These are phyloP conservation scores for Annulohypoxylon truncatum DNA, from an alignment of 2,329 filamentous ascomycete genomes.

Conservation along the genomic window DNA sequence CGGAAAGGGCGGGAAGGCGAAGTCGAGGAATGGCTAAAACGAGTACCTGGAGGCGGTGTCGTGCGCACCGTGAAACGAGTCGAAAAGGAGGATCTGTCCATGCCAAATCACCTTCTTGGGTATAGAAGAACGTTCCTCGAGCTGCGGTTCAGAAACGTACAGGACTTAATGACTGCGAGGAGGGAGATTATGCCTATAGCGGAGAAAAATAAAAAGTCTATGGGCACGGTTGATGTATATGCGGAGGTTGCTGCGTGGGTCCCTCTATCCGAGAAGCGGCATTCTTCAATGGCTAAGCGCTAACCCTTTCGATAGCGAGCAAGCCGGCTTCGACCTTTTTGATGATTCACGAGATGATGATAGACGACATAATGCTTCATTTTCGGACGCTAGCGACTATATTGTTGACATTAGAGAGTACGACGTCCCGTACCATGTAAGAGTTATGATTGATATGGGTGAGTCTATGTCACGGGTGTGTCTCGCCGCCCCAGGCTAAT, in stretches of 20 bases:
- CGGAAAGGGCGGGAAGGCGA: constrained; percentile 90
- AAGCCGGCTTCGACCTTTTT: constrained; percentile 83
- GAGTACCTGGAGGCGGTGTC: constrained; percentile 80
- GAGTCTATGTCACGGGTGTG: constrained; percentile 24
- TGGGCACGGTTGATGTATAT: constrained; percentile 98
- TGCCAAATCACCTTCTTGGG: constrained; percentile 95
- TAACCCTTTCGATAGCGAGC: constrained; percentile 45
- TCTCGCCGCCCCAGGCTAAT: constrained; percentile 2
- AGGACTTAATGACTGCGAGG: constrained; percentile 85
- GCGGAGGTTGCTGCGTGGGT: constrained; percentile 90
- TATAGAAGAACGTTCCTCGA: constrained; percentile 90
- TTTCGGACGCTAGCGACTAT: constrained; percentile 93
- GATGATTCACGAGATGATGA: constrained; percentile 86
- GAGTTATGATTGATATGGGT: constrained; percentile 97
- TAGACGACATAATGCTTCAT: constrained; percentile 77
- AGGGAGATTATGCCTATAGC: constrained; percentile 89
- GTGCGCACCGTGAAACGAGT: constrained; percentile 81
- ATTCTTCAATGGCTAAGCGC: not conserved
- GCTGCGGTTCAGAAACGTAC: constrained; percentile 87
- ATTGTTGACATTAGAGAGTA: constrained; percentile 99
- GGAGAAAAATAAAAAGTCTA: constrained; percentile 95
- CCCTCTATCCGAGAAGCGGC: not conserved
- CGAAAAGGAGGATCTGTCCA: constrained; percentile 91
- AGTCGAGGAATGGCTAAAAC: constrained; percentile 93
- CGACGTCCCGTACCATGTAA: constrained; percentile 98